Percentiles rank a stretch among this genome's conserved stretches.
Evolutionary conservation across 192 early-diverging fungal genomes (phyloP).

Genomic region (Rhizoclosmatium globosum): DNA sequence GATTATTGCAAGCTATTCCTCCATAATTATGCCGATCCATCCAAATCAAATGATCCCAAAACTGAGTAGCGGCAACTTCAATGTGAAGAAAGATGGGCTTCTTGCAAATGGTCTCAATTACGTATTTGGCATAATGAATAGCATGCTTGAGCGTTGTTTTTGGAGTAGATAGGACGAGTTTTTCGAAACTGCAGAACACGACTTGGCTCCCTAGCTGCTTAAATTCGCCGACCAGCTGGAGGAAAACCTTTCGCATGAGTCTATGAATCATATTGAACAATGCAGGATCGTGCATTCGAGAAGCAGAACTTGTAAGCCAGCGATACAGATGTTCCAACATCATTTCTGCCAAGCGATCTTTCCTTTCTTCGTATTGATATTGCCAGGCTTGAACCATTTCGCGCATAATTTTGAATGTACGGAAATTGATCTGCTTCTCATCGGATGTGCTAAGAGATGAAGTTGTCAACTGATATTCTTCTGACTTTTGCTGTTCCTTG

Average conservation of each 20-base stretch:
- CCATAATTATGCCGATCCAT: conserved; percentile 93
- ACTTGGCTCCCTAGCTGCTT: conserved; percentile 78
- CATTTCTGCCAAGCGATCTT: conserved; percentile 62
- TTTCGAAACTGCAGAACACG: conserved; percentile 82
- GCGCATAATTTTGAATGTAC: conserved; percentile 80
- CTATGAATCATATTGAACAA: conserved; percentile 80
- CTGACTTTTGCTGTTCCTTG: conserved; percentile 29
- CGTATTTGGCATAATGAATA: conserved; percentile 75
- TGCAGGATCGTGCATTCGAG: conserved; percentile 86
- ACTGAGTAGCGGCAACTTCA: conserved; percentile 71
- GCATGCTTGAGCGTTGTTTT: conserved; percentile 80
- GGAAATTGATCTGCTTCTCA: conserved; percentile 47
- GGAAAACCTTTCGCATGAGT: conserved; percentile 90
- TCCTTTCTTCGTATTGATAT: conserved; percentile 66
- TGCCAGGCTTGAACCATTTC: conserved; percentile 83
- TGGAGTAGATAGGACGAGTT: conserved; percentile 80
- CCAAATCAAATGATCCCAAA: conserved; percentile 89
- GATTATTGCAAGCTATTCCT: conserved; percentile 54
- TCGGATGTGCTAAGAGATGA: conserved; percentile 46
- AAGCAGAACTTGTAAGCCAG: conserved; percentile 79
- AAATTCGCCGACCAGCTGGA: conserved; percentile 84
- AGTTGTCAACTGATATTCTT: conserved; percentile 29
- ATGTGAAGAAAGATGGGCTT: conserved; percentile 82
- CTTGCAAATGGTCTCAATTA: conserved; percentile 70
- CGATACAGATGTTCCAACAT: conserved; percentile 85